phyloP scores from a whole-genome alignment of 805 yeast species.

The Kluyveromyces starmeri region DNA sequence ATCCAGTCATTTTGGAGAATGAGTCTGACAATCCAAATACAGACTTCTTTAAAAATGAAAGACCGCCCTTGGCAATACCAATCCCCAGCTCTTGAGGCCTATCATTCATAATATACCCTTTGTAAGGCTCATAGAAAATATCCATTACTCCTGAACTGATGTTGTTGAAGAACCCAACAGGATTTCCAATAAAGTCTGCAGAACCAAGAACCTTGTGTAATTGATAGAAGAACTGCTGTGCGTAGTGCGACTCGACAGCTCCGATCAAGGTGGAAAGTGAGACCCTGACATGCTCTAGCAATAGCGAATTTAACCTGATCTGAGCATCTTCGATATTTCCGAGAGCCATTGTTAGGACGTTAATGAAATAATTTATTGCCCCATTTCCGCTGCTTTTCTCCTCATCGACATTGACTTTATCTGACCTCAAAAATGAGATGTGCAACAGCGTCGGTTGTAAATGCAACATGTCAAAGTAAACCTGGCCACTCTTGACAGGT shows the following conservation, averaged over 20 bases:
- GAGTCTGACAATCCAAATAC: conserved; percentile 94
- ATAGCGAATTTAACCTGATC: conserved; percentile 73
- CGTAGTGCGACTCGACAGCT: conserved; percentile 74
- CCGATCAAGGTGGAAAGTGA: conserved; percentile 67
- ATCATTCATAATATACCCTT: conserved; percentile 89
- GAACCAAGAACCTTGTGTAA: conserved; percentile 89
- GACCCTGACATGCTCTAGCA: conserved; percentile 82
- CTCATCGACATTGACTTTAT: conserved; percentile 57
- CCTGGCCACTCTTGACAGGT: conserved; percentile 50
- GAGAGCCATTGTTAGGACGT: conserved; percentile 89
- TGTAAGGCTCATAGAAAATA: conserved; percentile 94
- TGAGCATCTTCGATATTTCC: conserved; percentile 98
- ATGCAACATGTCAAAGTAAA: conserved; percentile 87
- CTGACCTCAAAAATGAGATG: conserved; percentile 85
- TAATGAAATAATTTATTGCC: conserved; percentile 65
- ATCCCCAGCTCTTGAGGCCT: conserved; percentile 94
- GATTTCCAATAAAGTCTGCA: conserved; percentile 94
- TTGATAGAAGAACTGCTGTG: conserved; percentile 87
- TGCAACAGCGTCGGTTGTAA: conserved; percentile 87
- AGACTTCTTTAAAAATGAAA: conserved; percentile 87
- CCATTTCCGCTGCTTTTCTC: conserved; percentile 25
- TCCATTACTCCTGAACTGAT: conserved; percentile 93
- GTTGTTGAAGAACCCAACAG: conserved; percentile 92
- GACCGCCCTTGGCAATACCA: conserved; percentile 91
- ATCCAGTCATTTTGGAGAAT: conserved; percentile 84